These are phyloP conservation scores for Penicillium sp. DNA, from an alignment of 2,329 filamentous ascomycete genomes.

Conservation along the genomic window DNA sequence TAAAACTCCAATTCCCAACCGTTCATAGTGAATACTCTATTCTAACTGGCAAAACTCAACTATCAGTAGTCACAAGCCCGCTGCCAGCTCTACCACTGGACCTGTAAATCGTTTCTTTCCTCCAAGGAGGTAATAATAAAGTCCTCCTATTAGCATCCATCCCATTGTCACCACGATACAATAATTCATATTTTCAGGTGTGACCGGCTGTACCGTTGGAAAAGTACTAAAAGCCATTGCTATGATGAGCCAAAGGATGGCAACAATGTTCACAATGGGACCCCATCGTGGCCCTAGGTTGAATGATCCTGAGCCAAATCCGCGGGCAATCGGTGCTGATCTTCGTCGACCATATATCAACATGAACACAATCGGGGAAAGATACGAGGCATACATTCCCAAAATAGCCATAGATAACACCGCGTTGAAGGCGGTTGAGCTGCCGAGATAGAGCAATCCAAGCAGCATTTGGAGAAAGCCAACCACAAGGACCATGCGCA, in stretches of 20 bases:
- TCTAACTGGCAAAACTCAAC: no score
- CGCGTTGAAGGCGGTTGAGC: conserved; percentile 43
- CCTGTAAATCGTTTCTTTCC: conserved; percentile 18
- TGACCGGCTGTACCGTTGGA: conserved; percentile 20
- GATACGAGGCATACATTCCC: conserved; percentile 49
- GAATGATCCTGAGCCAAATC: conserved; percentile 8
- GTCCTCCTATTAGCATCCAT: conserved; percentile 15
- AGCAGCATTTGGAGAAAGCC: conserved; percentile 47
- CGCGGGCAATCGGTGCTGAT: not conserved
- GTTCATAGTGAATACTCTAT: no score
- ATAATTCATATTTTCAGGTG: conserved; percentile 21
- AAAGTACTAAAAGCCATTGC: conserved; percentile 24
- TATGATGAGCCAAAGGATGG: conserved; percentile 15
- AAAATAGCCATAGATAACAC: conserved; percentile 48
- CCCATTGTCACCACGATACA: conserved; percentile 21
- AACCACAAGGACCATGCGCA: conserved; percentile 45
- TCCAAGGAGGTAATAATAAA: conserved; percentile 17
- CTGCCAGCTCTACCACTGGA: conserved; percentile 14
- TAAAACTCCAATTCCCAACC: no score
- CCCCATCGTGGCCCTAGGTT: conserved; percentile 15
- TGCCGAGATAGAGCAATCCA: conserved; percentile 49
- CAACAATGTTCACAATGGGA: conserved; percentile 12
- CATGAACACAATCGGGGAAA: conserved; percentile 45
- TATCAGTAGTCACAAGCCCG: conserved; percentile 7
- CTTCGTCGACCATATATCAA: conserved; percentile 16